A percentile compares a stretch with the other conserved stretches of the same genome.
Conservation (phyloP, 140 eudicot genomes). For the Erigeron philadelphicus region DNA sequence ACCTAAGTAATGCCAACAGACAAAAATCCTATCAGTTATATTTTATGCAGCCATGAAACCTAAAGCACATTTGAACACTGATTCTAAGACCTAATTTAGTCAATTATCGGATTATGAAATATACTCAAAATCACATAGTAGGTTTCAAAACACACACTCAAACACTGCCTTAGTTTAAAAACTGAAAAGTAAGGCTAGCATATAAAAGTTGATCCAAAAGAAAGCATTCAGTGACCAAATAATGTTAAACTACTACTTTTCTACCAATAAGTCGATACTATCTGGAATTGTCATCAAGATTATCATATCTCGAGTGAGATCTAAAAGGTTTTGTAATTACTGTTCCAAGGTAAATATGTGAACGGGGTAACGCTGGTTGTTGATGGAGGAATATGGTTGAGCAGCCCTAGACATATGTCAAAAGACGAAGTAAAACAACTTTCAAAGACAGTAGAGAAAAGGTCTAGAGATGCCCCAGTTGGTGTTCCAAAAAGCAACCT, state of each 20-base stretch:
- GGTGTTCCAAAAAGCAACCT: conserved; percentile 48
- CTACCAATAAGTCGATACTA: not conserved
- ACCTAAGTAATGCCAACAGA: not conserved
- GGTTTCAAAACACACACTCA: too few relatives aligned
- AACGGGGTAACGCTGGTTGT: conserved; percentile 41
- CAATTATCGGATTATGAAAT: too few relatives aligned
- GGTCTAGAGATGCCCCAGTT: conserved; percentile 33
- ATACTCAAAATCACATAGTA: too few relatives aligned
- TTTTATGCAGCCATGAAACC: too few relatives aligned
- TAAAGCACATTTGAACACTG: too few relatives aligned
- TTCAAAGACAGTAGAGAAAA: conserved; percentile 36
- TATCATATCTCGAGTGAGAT: not conserved
- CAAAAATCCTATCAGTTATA: too few relatives aligned
- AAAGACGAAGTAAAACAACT: conserved; percentile 38
- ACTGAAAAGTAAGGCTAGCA: too few relatives aligned
- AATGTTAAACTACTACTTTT: too few relatives aligned
- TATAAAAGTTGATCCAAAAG: too few relatives aligned
- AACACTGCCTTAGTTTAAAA: too few relatives aligned
- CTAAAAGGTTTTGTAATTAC: not conserved
- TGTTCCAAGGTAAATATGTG: conserved; percentile 34
- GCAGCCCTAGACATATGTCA: conserved; percentile 30
- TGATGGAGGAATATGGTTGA: conserved; percentile 44
- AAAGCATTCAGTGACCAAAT: too few relatives aligned
- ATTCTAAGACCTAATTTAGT: too few relatives aligned
- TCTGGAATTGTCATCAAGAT: not conserved